Conservation (phyloP, 352 stramenopile species). For the Elongisporangium undulatum region DNA sequence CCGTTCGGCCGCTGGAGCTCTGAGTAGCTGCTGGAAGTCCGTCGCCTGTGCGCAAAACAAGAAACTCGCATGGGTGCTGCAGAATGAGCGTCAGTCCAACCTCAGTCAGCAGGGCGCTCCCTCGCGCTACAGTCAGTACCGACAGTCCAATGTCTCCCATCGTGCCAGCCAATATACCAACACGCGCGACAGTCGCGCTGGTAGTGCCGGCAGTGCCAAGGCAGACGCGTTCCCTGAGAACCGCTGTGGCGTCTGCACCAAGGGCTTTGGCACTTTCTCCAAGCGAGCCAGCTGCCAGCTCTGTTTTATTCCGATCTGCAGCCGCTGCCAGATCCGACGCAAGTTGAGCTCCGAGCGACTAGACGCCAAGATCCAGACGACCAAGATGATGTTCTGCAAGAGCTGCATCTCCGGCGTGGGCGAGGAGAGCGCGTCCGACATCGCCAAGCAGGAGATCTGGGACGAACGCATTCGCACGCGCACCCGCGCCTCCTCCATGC, state of each 20-base stretch:
- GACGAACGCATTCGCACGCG: conserved; percentile 24
- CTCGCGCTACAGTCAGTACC: conserved; percentile 6
- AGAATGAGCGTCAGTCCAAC: conserved; percentile 31
- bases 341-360: conserved; percentile 43
- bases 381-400: conserved; percentile 60
- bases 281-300: conserved; percentile 34
- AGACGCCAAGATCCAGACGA: conserved; percentile 33
- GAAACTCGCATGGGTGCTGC: conserved; percentile 55
- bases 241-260: conserved; percentile 30
- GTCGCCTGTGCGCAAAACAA: conserved; percentile 63
- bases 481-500: conserved; percentile 28
- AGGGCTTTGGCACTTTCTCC: conserved; percentile 22
- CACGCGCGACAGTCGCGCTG: conserved; percentile 5
- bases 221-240: not conserved
- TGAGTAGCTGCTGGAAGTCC: conserved; percentile 64
- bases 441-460: conserved; percentile 56
- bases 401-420: conserved; percentile 47
- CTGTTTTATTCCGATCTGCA: conserved; percentile 37
- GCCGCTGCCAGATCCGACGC: conserved; percentile 33
- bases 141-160: conserved; percentile 12
- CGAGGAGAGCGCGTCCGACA: conserved; percentile 51
- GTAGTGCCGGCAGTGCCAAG: not conserved
- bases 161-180: conserved; percentile 18
- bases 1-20: conserved; percentile 25
- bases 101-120: conserved; percentile 10